A percentile compares a stretch with the other conserved stretches of the same genome.
Conservation (phyloP, 495 filamentous ascomycete species). For the Xylaria venustula region DNA sequence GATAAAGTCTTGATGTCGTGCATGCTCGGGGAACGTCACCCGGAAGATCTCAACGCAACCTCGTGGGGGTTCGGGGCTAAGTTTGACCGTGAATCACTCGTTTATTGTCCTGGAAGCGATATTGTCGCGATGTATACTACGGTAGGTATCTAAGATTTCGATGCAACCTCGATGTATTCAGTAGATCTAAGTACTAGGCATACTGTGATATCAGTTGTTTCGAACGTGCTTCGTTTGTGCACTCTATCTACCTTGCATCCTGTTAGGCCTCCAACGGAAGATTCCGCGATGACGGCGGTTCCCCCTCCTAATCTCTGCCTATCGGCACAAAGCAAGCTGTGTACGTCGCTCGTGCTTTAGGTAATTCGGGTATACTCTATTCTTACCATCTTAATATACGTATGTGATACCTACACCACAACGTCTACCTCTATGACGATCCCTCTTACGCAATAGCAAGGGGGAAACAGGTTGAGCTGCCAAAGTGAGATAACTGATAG, state of each 20-base stretch:
- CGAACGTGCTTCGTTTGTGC: slow-evolving; percentile 4
- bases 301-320: neutral
- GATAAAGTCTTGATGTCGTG: neutral
- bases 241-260: neutral
- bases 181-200: too few relatives aligned
- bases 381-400: too few relatives aligned
- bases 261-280: neutral
- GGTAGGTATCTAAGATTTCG: too few relatives aligned
- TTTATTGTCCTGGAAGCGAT: neutral
- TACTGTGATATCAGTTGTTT: neutral
- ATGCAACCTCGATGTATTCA: neutral
- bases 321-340: neutral
- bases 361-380: too few relatives aligned
- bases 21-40: slow-evolving; percentile 8
- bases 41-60: slow-evolving; percentile 12
- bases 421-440: neutral
- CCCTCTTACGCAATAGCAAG: neutral
- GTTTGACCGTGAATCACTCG: neutral
- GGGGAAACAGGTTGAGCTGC: neutral
- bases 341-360: too few relatives aligned
- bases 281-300: neutral
- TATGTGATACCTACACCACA: neutral
- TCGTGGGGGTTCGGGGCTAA: neutral
- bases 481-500: neutral
- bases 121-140: neutral